Evolutionary conservation across 208 protist species (phyloP).

Genomic region (Leishmania lainsoni): DNA sequence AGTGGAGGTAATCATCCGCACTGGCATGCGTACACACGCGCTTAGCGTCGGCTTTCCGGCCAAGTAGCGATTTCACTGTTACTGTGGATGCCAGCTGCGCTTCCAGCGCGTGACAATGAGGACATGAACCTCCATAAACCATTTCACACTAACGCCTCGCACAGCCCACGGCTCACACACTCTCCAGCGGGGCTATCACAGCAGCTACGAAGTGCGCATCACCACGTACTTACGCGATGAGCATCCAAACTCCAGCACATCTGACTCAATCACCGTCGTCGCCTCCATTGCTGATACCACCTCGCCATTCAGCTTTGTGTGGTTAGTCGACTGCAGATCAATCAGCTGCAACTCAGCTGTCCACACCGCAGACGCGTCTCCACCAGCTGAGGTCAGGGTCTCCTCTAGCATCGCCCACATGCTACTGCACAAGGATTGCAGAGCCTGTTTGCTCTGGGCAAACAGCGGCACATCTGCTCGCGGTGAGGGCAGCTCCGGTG

Average conservation of each 20-base stretch:
- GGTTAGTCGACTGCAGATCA: constrained; percentile 81
- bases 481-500: background rate
- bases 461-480: constrained; percentile 4
- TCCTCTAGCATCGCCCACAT: constrained; percentile 37
- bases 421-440: constrained; percentile 30
- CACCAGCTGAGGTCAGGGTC: constrained; percentile 32
- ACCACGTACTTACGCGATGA: constrained; percentile 79
- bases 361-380: constrained; percentile 46
- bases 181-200: background rate
- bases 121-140: background rate
- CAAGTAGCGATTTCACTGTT: background rate
- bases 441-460: constrained; percentile 1
- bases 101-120: background rate
- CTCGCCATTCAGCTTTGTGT: constrained; percentile 66
- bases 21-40: background rate
- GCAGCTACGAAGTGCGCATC: constrained; percentile 31
- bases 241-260: constrained; percentile 74
- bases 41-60: background rate
- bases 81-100: background rate
- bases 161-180: background rate
- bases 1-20: too few species aligned
- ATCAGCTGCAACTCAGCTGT: constrained; percentile 66
- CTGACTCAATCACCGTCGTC: constrained; percentile 58
- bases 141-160: background rate
- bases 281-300: constrained; percentile 36